phyloP scores from a whole-genome alignment of 108 stramenopile species.

The Fragilaria crotonensis region DNA sequence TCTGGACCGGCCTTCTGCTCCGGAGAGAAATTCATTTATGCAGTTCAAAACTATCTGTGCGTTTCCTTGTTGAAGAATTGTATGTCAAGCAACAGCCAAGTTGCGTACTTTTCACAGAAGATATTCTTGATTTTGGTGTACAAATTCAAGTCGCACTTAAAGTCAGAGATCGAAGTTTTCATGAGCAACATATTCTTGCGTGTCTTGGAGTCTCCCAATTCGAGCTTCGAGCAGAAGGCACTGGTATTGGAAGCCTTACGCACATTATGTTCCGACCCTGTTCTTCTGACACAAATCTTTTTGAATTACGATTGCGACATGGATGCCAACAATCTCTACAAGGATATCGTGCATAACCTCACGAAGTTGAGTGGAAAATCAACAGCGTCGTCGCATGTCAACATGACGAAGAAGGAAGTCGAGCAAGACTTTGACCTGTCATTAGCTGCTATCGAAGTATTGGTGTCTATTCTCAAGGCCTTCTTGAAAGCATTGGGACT shows the following conservation, averaged over 20 bases:
- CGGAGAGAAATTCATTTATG: conserved; percentile 84
- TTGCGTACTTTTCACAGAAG: conserved; percentile 89
- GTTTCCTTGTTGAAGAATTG: conserved; percentile 93
- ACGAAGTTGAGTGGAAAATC: conserved; percentile 65
- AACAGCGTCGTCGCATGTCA: conserved; percentile 18
- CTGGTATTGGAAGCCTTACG: conserved; percentile 91
- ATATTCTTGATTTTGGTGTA: conserved; percentile 86
- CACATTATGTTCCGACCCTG: conserved; percentile 82
- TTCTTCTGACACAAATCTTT: conserved; percentile 89
- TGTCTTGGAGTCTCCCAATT: conserved; percentile 92
- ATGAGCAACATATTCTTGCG: conserved; percentile 94
- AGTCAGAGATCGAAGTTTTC: conserved; percentile 95
- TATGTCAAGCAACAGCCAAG: conserved; percentile 84
- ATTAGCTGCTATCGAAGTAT: conserved; percentile 64
- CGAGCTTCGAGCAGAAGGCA: conserved; percentile 90
- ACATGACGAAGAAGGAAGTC: conserved; percentile 38
- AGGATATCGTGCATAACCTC: conserved; percentile 87
- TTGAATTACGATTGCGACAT: conserved; percentile 99
- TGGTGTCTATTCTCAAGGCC: conserved; percentile 64
- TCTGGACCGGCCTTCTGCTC: conserved; percentile 66
- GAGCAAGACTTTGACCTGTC: conserved; percentile 69
- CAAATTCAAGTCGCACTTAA: conserved; percentile 91
- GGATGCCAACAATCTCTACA: conserved; percentile 86
- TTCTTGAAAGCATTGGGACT: conserved; percentile 63
- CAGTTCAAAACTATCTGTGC: conserved; percentile 90